Base-by-base conservation (phyloP, 2,329 filamentous ascomycete species). In the Fusarium sp. region DNA sequence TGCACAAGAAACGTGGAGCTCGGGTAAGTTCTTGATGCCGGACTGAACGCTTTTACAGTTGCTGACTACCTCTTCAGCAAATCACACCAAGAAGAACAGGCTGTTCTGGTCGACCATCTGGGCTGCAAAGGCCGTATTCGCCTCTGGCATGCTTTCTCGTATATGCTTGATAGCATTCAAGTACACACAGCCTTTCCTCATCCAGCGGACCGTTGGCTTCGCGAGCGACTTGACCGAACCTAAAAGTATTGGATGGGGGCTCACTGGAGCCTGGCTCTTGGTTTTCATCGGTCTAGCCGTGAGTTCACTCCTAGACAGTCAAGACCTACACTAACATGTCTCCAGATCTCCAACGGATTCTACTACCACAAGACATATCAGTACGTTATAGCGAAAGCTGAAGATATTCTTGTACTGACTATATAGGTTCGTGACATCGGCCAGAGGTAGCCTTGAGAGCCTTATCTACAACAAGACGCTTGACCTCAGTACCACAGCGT, bases 311-410 rank as follows among this genome's bases (percentile, higher is more conserved):
- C 2, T 27, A 14, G 2, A 10, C 5, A 11, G 16, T 16, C 20
- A 25, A 14, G 3, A 20, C 10, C 14, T 23, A 10, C 3, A 11
- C 8, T 37, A 18, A 57, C 32, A 68, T 27, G 25, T 27, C 25
- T 27, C 25, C 25, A 27, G 66, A 68, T 68, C 25, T 43, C 64
- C 7, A 68, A 68, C 2, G 54, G 43, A 5, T 67, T 67, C 20
- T 68, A 67, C 16, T 67, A 65, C 30, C 66, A 68, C n/a, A 61
- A 54, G 64, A 68, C 66, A 9, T 67, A 68, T 13, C 64, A 61
- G 66, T 68, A 25, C 35, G 66, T 16, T 11, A 25, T 13, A 20
- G 35, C 8, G 1, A 10, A 8, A 1, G 1, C 18, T 5, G 5
- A 11, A 13, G 11, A 58, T 58, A 2, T 9, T 0, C 2, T 35